Evolutionary conservation across 129 eudicot genomes (phyloP).

Genomic region (Arctium lappa): DNA sequence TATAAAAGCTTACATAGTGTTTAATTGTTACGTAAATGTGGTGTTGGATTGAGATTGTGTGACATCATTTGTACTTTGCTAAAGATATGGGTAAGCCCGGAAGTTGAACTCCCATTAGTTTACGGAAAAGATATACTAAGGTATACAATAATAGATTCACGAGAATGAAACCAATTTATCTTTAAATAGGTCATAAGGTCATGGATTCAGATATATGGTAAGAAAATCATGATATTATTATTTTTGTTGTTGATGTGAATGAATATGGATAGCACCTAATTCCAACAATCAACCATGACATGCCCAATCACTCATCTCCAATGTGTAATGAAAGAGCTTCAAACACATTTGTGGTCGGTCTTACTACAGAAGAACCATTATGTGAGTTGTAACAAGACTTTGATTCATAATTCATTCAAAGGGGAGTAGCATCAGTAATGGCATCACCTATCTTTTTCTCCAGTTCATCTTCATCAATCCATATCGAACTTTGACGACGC

Average conservation of each 20-base stretch:
- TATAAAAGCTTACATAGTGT: neutral
- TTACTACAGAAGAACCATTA: neutral
- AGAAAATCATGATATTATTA: neutral
- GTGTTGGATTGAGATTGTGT: neutral
- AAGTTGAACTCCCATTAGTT: too few relatives aligned
- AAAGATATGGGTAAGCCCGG: neutral
- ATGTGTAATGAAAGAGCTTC: neutral
- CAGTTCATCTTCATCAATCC: conserved; percentile 65
- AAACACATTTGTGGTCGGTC: conserved; percentile 11
- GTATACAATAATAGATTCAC: too few relatives aligned
- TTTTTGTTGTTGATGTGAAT: neutral
- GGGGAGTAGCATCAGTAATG: conserved; percentile 12
- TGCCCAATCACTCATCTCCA: neutral
- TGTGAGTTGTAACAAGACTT: neutral
- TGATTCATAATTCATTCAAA: conserved; percentile 4
- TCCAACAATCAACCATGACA: neutral
- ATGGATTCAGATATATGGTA: neutral
- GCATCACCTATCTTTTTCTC: conserved; percentile 43
- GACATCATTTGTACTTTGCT: neutral
- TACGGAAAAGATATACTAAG: too few relatives aligned
- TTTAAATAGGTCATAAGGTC: too few relatives aligned
- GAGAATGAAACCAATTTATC: too few relatives aligned
- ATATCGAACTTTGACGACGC: conserved; percentile 59
- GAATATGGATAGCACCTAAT: neutral
- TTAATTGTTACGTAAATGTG: neutral